phyloP scores from a whole-genome alignment of 257 asterid genomes.

The Jaltomata sinuosa region DNA sequence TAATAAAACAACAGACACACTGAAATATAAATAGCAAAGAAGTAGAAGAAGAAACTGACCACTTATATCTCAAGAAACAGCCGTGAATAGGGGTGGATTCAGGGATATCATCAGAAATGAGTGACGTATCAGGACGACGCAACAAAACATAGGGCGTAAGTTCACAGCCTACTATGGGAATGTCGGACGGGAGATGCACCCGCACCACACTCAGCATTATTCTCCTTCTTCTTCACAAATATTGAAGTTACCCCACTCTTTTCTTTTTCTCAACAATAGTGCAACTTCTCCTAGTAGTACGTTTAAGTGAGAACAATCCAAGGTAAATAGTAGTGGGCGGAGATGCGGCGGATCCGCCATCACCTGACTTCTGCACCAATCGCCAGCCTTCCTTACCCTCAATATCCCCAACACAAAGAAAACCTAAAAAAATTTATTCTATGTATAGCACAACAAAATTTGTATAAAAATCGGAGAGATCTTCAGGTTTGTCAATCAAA shows the following conservation, averaged over 20 bases:
- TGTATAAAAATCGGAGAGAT: neutral
- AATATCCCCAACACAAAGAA: neutral
- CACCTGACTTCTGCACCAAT: conserved; percentile 37
- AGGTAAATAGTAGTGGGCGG: conserved; percentile 33
- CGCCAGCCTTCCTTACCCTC: conserved; percentile 48
- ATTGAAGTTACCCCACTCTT: neutral
- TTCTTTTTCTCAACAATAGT: neutral
- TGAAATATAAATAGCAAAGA: neutral
- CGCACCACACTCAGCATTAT: conserved; percentile 88
- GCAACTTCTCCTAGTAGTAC: no score
- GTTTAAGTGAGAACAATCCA: neutral
- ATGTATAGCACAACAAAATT: neutral
- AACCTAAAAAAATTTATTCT: neutral
- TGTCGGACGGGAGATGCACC: conserved; percentile 86
- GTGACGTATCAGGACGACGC: conserved; percentile 38
- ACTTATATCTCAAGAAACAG: conserved; percentile 65
- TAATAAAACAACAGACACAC: conserved; percentile 45
- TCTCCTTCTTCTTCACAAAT: conserved; percentile 9
- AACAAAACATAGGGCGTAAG: conserved; percentile 62
- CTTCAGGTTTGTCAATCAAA: no score
- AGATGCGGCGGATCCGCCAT: conserved; percentile 87
- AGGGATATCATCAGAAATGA: conserved; percentile 58
- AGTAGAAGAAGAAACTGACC: conserved; percentile 32
- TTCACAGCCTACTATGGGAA: conserved; percentile 80
- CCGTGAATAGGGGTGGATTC: conserved; percentile 70